These are phyloP conservation scores for Porpolomopsis calyptriformis DNA, from an alignment of 768 basidiomycete species.

Conservation along the genomic window DNA sequence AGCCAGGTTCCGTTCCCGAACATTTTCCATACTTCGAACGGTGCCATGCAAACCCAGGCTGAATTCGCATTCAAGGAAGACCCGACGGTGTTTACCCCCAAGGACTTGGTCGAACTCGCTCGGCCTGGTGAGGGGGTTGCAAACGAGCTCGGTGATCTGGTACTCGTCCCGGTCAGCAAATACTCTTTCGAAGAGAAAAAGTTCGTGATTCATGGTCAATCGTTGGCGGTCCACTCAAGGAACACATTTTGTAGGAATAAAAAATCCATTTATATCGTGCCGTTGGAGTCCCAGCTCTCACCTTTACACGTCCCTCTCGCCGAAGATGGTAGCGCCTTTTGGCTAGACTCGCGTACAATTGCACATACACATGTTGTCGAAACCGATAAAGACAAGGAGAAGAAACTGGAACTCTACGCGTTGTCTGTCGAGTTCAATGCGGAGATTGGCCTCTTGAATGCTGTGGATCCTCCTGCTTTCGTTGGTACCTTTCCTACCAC, in stretches of 20 bases:
- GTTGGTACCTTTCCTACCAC: slow-evolving; percentile 62
- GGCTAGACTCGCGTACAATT: slow-evolving; percentile 63
- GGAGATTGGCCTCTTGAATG: slow-evolving; percentile 19
- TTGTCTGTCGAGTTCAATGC: slow-evolving; percentile 39
- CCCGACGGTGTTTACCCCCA: slow-evolving; percentile 54
- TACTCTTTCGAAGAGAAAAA: slow-evolving; percentile 66
- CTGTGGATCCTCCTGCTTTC: slow-evolving; percentile 31
- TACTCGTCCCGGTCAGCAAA: slow-evolving; percentile 53
- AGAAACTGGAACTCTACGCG: slow-evolving; percentile 47
- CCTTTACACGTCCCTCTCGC: slow-evolving; percentile 49
- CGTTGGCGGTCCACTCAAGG: neutral
- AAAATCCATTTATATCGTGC: slow-evolving; percentile 54
- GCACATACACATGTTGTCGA: slow-evolving; percentile 61
- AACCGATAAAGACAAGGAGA: slow-evolving; percentile 33
- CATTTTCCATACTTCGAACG: slow-evolving; percentile 14
- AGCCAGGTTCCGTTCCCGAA: slow-evolving; percentile 41
- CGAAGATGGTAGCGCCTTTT: slow-evolving; percentile 67
- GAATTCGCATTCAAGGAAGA: slow-evolving; percentile 53
- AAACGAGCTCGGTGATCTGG: slow-evolving; percentile 59
- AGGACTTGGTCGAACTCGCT: slow-evolving; percentile 57
- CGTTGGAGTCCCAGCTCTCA: slow-evolving; percentile 40
- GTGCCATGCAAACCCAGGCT: slow-evolving; percentile 17
- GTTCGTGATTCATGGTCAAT: slow-evolving; percentile 29
- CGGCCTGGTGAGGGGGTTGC: slow-evolving; percentile 59
- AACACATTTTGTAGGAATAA: slow-evolving; percentile 39